Conservation (phyloP, 2,329 filamentous ascomycete genomes). For the Fusarium sp. region DNA sequence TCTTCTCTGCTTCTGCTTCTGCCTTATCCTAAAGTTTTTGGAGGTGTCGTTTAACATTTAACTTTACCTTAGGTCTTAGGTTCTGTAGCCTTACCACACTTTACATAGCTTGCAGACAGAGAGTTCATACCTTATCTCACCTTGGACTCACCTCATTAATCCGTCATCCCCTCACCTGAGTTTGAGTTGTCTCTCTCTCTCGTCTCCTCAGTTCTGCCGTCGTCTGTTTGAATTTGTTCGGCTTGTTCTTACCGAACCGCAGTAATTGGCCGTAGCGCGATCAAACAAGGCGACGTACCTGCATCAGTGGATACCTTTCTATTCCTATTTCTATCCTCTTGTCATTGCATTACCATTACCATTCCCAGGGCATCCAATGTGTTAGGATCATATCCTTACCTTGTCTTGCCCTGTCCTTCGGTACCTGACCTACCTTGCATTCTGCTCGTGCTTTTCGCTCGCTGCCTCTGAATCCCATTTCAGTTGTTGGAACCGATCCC, state of each 20-base stretch:
- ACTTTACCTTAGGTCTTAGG: conserved; percentile 11
- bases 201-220: not conserved
- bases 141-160: conserved; percentile 33
- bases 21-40: not conserved
- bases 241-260: conserved; percentile 23
- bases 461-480: conserved; percentile 16
- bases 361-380: not conserved
- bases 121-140: conserved; percentile 13
- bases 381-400: conserved; percentile 4
- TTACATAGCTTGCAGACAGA: conserved; percentile 1
- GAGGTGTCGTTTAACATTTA: conserved; percentile 14
- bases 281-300: conserved; percentile 44
- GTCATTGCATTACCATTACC: too few species aligned
- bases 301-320: conserved; percentile 41
- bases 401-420: not conserved
- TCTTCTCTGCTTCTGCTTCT: not conserved
- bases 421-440: conserved; percentile 6
- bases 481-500: conserved; percentile 21
- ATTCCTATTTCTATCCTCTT: conserved; percentile 7
- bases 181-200: conserved; percentile 5
- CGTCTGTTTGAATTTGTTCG: conserved; percentile 30
- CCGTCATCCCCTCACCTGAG: conserved; percentile 27
- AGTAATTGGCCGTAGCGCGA: conserved; percentile 40
- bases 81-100: conserved; percentile 3
- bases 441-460: conserved; percentile 16